Conservation (phyloP, 2,329 filamentous ascomycete species). For the Fusarium miscanthi region DNA sequence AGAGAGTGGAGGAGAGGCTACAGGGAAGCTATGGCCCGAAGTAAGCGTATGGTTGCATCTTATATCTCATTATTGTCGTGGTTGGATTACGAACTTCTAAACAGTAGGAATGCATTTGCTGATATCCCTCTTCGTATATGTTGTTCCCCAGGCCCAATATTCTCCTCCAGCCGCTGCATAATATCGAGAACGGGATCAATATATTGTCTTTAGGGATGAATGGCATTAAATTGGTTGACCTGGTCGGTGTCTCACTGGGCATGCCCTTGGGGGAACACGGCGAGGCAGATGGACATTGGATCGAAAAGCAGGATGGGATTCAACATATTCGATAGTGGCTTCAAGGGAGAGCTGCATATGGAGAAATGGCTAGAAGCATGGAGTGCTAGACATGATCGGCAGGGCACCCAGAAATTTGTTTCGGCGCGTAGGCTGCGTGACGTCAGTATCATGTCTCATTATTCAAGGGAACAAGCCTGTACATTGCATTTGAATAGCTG, state of each 20-base stretch:
- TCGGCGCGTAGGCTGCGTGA: too few relatives aligned
- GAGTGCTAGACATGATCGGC: background rate
- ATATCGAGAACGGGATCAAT: background rate
- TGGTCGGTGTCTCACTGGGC: background rate
- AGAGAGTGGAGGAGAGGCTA: background rate
- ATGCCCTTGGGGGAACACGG: background rate
- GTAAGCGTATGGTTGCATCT: background rate
- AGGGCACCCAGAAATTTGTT: background rate
- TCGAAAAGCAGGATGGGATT: background rate
- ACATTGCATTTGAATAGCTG: accelerated
- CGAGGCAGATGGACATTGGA: background rate
- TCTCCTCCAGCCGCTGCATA: too few relatives aligned
- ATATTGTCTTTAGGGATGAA: background rate
- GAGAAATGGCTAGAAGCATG: background rate
- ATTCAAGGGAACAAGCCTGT: too few relatives aligned
- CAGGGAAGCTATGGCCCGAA: accelerated
- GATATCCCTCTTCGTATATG: background rate
- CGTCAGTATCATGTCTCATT: background rate
- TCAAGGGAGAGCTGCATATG: background rate
- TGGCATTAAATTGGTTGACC: background rate
- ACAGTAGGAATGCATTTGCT: background rate
- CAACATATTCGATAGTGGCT: background rate
- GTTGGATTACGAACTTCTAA: background rate
- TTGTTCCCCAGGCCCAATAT: background rate
- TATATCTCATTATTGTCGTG: background rate